A percentile compares a stretch with the other conserved stretches of the same genome.
Evolutionary conservation across 164 flowering plant genomes (phyloP).

Genomic region (Annona squamosa): DNA sequence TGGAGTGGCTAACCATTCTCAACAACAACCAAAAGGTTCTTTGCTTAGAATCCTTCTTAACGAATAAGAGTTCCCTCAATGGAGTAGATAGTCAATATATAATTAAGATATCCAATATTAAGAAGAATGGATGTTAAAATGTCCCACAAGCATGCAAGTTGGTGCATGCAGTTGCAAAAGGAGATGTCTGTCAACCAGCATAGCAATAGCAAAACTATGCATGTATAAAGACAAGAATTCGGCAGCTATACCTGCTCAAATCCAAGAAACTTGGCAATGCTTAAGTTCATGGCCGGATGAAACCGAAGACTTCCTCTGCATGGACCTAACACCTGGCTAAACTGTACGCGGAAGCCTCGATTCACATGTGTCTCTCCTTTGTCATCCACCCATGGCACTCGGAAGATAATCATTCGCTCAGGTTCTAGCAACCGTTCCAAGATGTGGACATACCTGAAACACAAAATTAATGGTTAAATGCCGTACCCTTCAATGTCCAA

Average conservation of each 20-base stretch:
- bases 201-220: not conserved
- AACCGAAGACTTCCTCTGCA: conserved; percentile 95
- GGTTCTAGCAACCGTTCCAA: conserved; percentile 96
- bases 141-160: not conserved
- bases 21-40: not conserved
- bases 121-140: not conserved
- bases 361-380: conserved; percentile 93
- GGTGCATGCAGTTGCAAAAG: not conserved
- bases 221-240: not conserved
- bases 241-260: conserved; percentile 70
- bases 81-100: too few species aligned
- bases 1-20: not conserved
- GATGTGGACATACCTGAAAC: conserved; percentile 76
- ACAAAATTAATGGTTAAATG: not conserved
- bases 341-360: conserved; percentile 89
- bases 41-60: too few species aligned
- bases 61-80: too few species aligned
- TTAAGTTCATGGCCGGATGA: conserved; percentile 86
- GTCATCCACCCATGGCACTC: conserved; percentile 99
- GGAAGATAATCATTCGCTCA: conserved; percentile 78
- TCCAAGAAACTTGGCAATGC: conserved; percentile 86
- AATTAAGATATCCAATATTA: not conserved
- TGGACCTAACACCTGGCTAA: conserved; percentile 90
- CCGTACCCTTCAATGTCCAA: not conserved
- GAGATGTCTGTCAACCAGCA: not conserved